Percentiles rank a stretch among this genome's conserved stretches.
These are phyloP conservation scores for Apiospora marii DNA, from an alignment of 2,329 filamentous ascomycete species.

Conservation along the genomic window DNA sequence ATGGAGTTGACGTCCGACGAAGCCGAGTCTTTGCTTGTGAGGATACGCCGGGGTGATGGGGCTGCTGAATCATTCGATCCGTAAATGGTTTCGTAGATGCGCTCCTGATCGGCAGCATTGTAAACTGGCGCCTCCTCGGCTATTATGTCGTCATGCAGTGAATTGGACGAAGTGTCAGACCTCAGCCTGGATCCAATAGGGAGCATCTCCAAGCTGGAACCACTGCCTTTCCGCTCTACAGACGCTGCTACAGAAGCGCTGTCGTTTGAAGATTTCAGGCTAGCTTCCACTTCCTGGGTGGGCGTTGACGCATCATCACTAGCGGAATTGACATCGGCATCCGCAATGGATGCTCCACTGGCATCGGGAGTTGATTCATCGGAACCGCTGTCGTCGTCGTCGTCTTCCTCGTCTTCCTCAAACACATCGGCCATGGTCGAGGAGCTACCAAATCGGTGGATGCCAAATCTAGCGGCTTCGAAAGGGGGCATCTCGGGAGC, in stretches of 20 bases:
- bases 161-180: constrained; percentile 57
- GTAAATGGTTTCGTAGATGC: constrained; percentile 41
- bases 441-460: constrained; percentile 69
- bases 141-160: constrained; percentile 60
- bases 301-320: constrained; percentile 40
- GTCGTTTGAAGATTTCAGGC: constrained; percentile 30
- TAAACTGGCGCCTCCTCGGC: constrained; percentile 52
- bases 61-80: constrained; percentile 51
- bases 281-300: constrained; percentile 40
- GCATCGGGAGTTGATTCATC: constrained; percentile 39
- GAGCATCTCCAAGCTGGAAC: constrained; percentile 51
- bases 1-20: constrained; percentile 60
- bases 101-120: constrained; percentile 50
- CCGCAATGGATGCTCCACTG: constrained; percentile 33
- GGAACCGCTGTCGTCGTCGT: constrained; percentile 49
- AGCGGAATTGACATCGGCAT: constrained; percentile 34
- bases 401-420: constrained; percentile 80
- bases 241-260: constrained; percentile 29
- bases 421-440: constrained; percentile 87
- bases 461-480: constrained; percentile 64
- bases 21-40: constrained; percentile 54
- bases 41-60: constrained; percentile 53
- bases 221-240: constrained; percentile 55
- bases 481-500: constrained; percentile 82
- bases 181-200: constrained; percentile 50